Base-by-base conservation (phyloP, 2,329 filamentous ascomycete genomes). In the Sphaerulina populicola region DNA sequence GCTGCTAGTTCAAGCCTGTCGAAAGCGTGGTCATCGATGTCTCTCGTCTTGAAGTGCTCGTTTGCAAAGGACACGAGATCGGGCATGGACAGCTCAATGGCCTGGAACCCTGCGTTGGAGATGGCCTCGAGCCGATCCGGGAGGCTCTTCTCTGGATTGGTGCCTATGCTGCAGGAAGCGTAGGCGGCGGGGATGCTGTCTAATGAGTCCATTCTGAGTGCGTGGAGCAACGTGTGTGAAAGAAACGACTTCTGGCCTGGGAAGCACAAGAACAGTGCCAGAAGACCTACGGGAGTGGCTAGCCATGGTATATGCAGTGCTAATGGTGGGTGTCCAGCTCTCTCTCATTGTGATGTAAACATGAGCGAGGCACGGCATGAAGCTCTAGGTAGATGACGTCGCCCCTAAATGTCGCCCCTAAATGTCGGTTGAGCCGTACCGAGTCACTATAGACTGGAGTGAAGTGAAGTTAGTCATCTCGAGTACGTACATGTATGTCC, bases 31-130 rank as follows among this genome's bases (percentile, higher is more conserved):
- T 77, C 70, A 1, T 70, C 68, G 8, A 85, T 71, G 3, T 78
- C 67, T 18, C 57, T 44, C 55, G 37, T 36, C 47, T 48, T 12
- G 11, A 76, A 71, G 3, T 79, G 66, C 2, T 75, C 67, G 3
- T 71, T 71, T 3, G 80, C 83, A 58, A 85, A 86, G 5, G 76
- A 69, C 9, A 83, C 66, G 2, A 91, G 78, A 58, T 90, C 85
- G 0, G 84, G 82, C 70, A 89, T 86, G 0, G 81, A 81, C 6
- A 90, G 77, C 67, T 90, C 86, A 52, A 90, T 82, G 11, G 76
- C 83, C 9, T 74, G 69, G 65, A 88, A 88, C 2, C 81, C 82
- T 1, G 79, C 81, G 1, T 71, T 69, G n/a, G 80, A 72, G 57
- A 88, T 80, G 38, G 81, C 80, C 39, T 76, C 68, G 9, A 85